Percentiles rank a stretch among this genome's conserved stretches.
Conservation (phyloP, 306 rosid genomes). For the Lotus japonicus region DNA sequence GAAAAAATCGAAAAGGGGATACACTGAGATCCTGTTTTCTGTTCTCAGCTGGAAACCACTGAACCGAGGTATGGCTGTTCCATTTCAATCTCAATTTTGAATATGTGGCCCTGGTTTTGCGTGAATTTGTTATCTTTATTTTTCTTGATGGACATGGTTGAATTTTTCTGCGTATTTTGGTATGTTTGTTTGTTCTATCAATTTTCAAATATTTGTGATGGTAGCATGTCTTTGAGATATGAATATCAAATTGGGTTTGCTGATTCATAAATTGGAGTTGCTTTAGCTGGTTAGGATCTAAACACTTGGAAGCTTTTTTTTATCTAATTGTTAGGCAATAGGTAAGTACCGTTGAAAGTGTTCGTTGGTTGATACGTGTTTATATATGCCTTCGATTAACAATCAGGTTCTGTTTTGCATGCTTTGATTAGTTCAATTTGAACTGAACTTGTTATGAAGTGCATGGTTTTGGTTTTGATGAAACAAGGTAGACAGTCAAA, state of each 20-base stretch:
- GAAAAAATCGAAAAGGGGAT: neutral
- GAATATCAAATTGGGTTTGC: neutral
- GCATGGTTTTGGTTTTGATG: neutral
- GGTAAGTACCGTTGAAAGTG: neutral
- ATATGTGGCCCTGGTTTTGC: neutral
- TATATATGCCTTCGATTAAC: neutral
- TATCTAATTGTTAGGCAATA: neutral
- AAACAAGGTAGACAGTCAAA: neutral
- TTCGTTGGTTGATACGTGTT: neutral
- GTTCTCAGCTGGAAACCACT: conserved; percentile 1
- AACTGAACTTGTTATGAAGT: conserved; percentile 7
- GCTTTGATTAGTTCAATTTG: neutral
- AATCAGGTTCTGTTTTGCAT: conserved; percentile 1
- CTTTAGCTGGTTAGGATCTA: neutral
- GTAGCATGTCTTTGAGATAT: neutral
- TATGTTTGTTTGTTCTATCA: neutral
- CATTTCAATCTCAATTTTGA: conserved; percentile 3
- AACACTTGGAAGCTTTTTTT: neutral
- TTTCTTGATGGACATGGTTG: neutral
- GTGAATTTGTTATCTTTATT: neutral
- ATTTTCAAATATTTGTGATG: neutral
- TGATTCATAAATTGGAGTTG: neutral
- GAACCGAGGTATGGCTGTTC: neutral
- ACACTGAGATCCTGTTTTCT: neutral
- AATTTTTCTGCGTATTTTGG: neutral